These are phyloP conservation scores for Verruconis gallopava DNA, from an alignment of 2,329 filamentous ascomycete species.

Conservation along the genomic window DNA sequence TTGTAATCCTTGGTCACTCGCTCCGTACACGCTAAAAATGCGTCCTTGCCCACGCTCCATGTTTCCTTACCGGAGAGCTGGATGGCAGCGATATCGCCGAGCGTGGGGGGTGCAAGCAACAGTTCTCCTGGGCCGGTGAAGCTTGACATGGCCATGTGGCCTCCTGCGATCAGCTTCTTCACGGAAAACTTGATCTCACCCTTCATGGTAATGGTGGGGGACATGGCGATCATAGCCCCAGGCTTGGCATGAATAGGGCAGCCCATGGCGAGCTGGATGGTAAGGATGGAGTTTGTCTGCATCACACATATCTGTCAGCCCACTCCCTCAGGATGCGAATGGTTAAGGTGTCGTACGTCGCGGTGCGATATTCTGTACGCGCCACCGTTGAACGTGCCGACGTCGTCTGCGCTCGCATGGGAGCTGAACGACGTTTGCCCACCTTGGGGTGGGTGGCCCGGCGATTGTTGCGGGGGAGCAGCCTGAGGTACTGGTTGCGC, in stretches of 20 bases:
- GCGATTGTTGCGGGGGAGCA: conserved; percentile 16
- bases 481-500: conserved; percentile 17
- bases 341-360: too few species aligned
- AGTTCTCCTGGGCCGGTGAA: conserved; percentile 88
- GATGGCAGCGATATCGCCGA: conserved; percentile 79
- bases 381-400: conserved; percentile 95
- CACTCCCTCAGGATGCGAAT: too few species aligned
- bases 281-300: conserved; percentile 74
- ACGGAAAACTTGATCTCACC: conserved; percentile 74
- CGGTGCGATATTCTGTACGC: conserved; percentile 88
- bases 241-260: conserved; percentile 74
- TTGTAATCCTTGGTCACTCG: conserved; percentile 84
- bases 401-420: conserved; percentile 63
- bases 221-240: conserved; percentile 91
- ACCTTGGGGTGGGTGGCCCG: conserved; percentile 19
- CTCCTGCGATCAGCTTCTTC: conserved; percentile 80
- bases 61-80: conserved; percentile 56
- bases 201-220: conserved; percentile 69
- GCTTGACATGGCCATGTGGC: conserved; percentile 63
- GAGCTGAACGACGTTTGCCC: conserved; percentile 24
- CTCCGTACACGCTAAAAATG: conserved; percentile 73
- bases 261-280: conserved; percentile 77
- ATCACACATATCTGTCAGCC: too few species aligned
- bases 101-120: conserved; percentile 61
- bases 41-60: conserved; percentile 80